Percentiles rank a stretch among this genome's conserved stretches.
Conservation (phyloP, 2,329 filamentous ascomycete genomes). For the Tolypocladium guangdongense region DNA sequence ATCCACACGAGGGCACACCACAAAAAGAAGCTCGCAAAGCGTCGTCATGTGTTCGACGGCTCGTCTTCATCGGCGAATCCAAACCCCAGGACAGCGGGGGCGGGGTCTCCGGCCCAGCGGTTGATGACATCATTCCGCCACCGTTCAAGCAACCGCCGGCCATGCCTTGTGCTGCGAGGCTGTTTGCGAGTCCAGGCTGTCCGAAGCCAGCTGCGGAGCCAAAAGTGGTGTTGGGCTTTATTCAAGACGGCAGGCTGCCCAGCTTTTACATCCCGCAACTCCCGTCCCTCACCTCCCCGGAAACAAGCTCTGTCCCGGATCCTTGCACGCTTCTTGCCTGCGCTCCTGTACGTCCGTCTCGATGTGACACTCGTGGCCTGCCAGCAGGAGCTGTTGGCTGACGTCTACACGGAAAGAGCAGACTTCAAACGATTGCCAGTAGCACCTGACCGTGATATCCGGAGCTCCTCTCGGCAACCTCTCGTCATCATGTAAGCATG, state of each 20-base stretch:
- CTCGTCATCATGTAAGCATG: background rate
- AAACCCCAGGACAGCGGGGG: background rate
- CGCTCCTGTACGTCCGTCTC: background rate
- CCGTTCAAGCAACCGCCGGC: background rate
- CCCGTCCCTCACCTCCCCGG: background rate
- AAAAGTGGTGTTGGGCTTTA: background rate
- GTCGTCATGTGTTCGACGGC: background rate
- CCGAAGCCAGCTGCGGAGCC: background rate
- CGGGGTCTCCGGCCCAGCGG: background rate
- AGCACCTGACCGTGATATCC: background rate
- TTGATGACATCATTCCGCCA: conserved; percentile 25
- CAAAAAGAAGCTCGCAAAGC: background rate
- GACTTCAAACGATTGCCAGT: background rate
- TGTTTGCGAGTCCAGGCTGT: background rate
- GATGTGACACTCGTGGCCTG: background rate
- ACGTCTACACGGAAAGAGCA: background rate
- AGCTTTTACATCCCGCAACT: background rate
- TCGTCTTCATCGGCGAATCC: background rate
- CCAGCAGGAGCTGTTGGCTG: background rate
- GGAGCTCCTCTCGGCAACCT: background rate
- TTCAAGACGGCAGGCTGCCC: background rate
- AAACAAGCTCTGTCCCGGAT: background rate
- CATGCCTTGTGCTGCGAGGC: background rate
- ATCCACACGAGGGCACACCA: no score
- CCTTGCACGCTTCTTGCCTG: background rate